Evolutionary conservation across 257 asterid genomes (phyloP), one percentile per base, ranked within the genome.

Genomic region (Nyctanthes arbortristis): DNA sequence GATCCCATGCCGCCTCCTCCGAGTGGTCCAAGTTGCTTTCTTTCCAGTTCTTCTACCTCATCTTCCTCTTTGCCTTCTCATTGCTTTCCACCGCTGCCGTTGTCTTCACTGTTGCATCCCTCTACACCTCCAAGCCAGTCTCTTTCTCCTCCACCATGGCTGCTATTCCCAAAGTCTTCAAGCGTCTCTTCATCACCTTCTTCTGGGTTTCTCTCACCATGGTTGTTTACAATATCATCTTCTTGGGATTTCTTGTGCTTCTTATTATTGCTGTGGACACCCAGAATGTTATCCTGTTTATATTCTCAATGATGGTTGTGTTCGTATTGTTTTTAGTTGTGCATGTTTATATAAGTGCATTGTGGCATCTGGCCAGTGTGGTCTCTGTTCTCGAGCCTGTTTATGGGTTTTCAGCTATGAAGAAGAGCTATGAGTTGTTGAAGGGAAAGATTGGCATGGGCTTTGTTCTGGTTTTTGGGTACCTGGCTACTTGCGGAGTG

Each of bases 291-390:
- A 7, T 75, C 12, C 40, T 92, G 75, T 90, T 87, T 49, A 22
- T 88, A 30, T 84, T 92, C 57, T 79, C 97, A 0, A 6, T 84
- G 55, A 65, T 82, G 66, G 84, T 88, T 25, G 88, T 90, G 7
- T 82, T 90, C 69, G 6, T 84, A n/a, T 63, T 92, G 79, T 90
- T 85, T 63, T 67, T 92, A 40, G 95, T 78, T 12, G 96, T 90
- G 20, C 98, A 92, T 73, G 98, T 90, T 47, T 92, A 90, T 59
- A 85, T 88, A 33, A 88, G 89, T 77, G 97, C 98, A 10, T 75
- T 90, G 63, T 92, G 98, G 98, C 98, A 90, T 76, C 85, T 92
- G 66, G 96, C 96, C 32, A 92, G 98, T 66, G 93, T 90, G 22
- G 87, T 92, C 27, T 88, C 98, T 22, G 98, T 92, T 32, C 89